phyloP scores from a whole-genome alignment of 768 basidiomycete genomes.

The Pleurotus pulmonarius region DNA sequence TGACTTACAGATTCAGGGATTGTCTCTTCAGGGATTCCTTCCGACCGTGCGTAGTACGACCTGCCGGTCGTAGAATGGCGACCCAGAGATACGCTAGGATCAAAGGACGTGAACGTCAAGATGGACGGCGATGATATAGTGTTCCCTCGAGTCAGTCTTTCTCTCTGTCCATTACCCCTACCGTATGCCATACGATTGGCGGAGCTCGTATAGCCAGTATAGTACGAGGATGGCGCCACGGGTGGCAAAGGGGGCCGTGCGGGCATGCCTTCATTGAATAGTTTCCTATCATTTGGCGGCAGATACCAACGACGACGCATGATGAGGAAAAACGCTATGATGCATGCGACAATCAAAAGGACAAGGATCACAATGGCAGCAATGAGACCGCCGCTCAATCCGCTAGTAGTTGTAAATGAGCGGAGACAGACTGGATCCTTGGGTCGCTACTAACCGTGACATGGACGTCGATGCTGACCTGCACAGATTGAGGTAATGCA shows the following conservation, averaged over 20 bases:
- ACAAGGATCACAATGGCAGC: slow-evolving; percentile 2
- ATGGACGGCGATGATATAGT: not conserved
- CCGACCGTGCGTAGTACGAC: not conserved
- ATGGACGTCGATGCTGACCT: no score
- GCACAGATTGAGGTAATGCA: no score
- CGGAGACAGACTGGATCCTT: no score
- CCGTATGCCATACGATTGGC: no score
- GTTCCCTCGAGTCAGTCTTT: not conserved
- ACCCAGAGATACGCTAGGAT: not conserved
- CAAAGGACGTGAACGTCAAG: not conserved
- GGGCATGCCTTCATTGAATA: not conserved
- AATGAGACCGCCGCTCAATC: not conserved
- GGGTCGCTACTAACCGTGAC: no score
- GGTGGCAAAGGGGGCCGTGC: not conserved
- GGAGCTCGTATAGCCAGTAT: no score
- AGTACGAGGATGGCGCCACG: no score
- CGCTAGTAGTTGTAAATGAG: not conserved
- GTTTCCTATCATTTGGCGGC: not conserved
- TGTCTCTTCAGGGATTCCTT: not conserved
- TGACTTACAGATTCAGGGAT: no score
- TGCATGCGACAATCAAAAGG: not conserved
- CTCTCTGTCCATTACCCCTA: no score
- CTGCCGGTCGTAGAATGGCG: not conserved
- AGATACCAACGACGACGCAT: not conserved
- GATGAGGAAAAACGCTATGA: not conserved